Percentiles rank a stretch among this genome's conserved stretches.
Evolutionary conservation across 2,329 filamentous ascomycete species (phyloP).

Genomic region (Penicillium polonicum): DNA sequence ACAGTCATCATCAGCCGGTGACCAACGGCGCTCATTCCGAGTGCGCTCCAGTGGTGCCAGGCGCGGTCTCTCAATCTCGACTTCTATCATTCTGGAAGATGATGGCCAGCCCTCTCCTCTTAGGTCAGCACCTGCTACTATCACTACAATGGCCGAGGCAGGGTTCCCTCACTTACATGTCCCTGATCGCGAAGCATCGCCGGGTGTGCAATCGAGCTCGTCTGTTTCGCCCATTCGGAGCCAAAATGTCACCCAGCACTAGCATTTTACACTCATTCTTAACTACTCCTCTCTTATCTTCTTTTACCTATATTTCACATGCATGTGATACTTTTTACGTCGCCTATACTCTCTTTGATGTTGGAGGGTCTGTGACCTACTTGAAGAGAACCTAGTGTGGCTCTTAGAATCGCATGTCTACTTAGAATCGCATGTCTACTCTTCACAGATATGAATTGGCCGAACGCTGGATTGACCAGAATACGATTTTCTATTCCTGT

Average conservation of each 20-base stretch:
- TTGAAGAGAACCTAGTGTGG: neutral
- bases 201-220: conserved; percentile 27
- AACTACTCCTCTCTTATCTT: conserved; percentile 10
- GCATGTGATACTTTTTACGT: conserved; percentile 9
- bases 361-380: conserved; percentile 4
- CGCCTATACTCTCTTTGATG: conserved; percentile 2
- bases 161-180: conserved; percentile 21
- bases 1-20: conserved; percentile 27
- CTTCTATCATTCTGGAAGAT: conserved; percentile 32
- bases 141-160: conserved; percentile 29
- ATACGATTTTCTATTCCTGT: conserved; percentile 9
- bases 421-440: conserved; percentile 12
- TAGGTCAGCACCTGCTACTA: conserved; percentile 34
- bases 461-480: conserved; percentile 6
- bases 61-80: conserved; percentile 31
- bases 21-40: conserved; percentile 33
- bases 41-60: conserved; percentile 35
- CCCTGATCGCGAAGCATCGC: conserved; percentile 25
- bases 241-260: conserved; percentile 14
- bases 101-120: conserved; percentile 28
- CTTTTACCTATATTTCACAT: conserved; percentile 19
- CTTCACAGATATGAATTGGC: conserved; percentile 15
- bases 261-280: conserved; percentile 12
- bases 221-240: conserved; percentile 18
- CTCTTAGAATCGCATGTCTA: conserved; percentile 10